Conservation (phyloP, 441 rosid species). For the Capsella rubella region DNA sequence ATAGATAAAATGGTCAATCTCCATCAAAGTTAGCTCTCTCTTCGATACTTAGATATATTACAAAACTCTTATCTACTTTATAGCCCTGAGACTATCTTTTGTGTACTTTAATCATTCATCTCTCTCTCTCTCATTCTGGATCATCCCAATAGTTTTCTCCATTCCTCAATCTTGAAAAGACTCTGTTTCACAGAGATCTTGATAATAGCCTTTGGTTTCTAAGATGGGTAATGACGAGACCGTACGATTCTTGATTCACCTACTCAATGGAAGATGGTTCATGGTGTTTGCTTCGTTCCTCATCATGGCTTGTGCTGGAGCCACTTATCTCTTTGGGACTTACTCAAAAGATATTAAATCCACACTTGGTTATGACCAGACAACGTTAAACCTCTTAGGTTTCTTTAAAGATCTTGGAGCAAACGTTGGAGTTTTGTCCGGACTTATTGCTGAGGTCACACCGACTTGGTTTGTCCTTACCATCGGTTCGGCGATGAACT, state of each 20-base stretch:
- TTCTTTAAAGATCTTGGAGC: conserved; percentile 93
- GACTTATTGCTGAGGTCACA: conserved; percentile 78
- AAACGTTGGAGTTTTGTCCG: conserved; percentile 75
- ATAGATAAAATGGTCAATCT: conserved; percentile 20
- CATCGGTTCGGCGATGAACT: conserved; percentile 78
- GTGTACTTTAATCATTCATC: conserved; percentile 20
- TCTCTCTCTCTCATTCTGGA: background rate
- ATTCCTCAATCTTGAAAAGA: conserved; percentile 24
- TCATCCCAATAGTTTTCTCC: background rate
- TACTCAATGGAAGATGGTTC: conserved; percentile 71
- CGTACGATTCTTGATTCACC: conserved; percentile 47
- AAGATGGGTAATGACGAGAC: conserved; percentile 39
- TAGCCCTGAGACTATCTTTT: conserved; percentile 31
- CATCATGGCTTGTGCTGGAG: conserved; percentile 82
- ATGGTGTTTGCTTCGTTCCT: conserved; percentile 71
- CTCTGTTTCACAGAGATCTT: conserved; percentile 26
- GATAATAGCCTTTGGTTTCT: conserved; percentile 8
- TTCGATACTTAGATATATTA: conserved; percentile 8
- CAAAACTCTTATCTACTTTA: conserved; percentile 25
- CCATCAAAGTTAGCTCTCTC: conserved; percentile 12
- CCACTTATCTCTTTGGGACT: conserved; percentile 68
- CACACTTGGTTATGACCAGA: conserved; percentile 79
- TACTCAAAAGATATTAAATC: conserved; percentile 70
- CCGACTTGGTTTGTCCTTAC: conserved; percentile 86
- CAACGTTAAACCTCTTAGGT: conserved; percentile 76